Base-by-base conservation (phyloP, 1,284 basidiomycete genomes). In the Ustilago sp. region DNA sequence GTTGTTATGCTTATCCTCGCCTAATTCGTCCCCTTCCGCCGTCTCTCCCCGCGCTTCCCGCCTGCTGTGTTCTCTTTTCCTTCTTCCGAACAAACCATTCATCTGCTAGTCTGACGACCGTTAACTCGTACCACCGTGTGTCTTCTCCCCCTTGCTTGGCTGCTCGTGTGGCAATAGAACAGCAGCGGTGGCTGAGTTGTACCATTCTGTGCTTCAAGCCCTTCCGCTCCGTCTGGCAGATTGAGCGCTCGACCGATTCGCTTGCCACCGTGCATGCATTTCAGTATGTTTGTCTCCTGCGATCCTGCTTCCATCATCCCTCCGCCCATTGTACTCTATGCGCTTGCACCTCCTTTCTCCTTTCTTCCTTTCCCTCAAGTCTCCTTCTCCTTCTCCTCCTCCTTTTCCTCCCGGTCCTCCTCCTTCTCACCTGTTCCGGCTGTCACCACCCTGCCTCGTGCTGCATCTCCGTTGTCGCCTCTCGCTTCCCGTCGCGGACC, bases 221-320 rank as follows among this genome's bases (percentile, higher is more conserved):
- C 38, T 17, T 34, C 35, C 35, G 5, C 13, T 31, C 7, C 45
- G 12, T 17, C 8, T 23, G 12, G 15, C 31, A 34, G 28, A 11
- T 11, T n/a, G 48, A 13, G 13, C 15, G 51, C 17, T 8, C 28
- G 48, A 50, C 23, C 9, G 48, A 4, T 50, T 60, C 34, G 48
- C 50, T 41, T 39, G 50, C 52, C 41, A 53, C 47, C 11, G 47
- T 36, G 47, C 47, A 48, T 53, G 59, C 50, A 62, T 13, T 43
- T 36, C 28, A 34, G 31, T 35, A 41, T 62, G 60, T 62, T 52
- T 53, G 50, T 43, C 53, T 45, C 59, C 39, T 61, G 59, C 50
- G 41, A 13, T 52, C 36, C 58, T 39, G 48, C 58, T 28, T 19
- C 59, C 52, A 62, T 38, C 59, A 45, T 41, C 5, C 58, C 28